Base-by-base conservation (phyloP, 2,329 filamentous ascomycete species). In the Lachnellula arida region DNA sequence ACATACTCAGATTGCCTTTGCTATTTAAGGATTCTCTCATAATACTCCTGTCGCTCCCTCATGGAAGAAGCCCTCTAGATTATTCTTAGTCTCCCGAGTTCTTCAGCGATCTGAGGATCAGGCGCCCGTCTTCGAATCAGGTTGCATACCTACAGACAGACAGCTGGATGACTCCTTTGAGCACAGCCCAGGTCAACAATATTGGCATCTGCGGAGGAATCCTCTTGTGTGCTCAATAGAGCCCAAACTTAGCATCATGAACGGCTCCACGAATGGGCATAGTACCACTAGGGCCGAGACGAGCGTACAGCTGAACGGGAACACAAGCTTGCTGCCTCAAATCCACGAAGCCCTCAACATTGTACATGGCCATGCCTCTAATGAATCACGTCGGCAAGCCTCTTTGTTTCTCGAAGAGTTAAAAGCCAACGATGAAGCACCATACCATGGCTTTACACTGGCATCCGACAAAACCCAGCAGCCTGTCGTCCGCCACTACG, bases 401-500 rank as follows among this genome's bases (percentile, higher is more conserved):
- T 88, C 94, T 61, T 74, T 82, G 39, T 96, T 91, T 68, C 86
- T 99, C 63, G 94, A 99, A 70, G 77, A 87, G 22, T 81, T 96
- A 67, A 97, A 97, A 75, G 80, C 83, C 47, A 82, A 88, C 65
- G 78, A 83, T 55, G 85, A 92, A 66, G 92, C 93, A 5, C 90
- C 91, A 2, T 84, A 88, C 49, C 87, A 94, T 74, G 94, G 94
- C 63, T 96, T 90, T 73, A 81, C 81, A 23, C 82, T 99, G 57
- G 92, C 92, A 46, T 84, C 83, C 63, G 86, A 94, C 72, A 81
- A 79, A 67, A 77, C 80, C 39, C 90, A 95, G 69, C 81, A 89
- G 53, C 84, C 90, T 42, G 82, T 94, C 53, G 88, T 97, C 55
- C 88, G 94, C 65, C 92, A 97, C 74, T 99, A 95, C 72, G 94